Evolutionary conservation across 2,329 filamentous ascomycete genomes (phyloP).

Genomic region (Cladosporium sp.): DNA sequence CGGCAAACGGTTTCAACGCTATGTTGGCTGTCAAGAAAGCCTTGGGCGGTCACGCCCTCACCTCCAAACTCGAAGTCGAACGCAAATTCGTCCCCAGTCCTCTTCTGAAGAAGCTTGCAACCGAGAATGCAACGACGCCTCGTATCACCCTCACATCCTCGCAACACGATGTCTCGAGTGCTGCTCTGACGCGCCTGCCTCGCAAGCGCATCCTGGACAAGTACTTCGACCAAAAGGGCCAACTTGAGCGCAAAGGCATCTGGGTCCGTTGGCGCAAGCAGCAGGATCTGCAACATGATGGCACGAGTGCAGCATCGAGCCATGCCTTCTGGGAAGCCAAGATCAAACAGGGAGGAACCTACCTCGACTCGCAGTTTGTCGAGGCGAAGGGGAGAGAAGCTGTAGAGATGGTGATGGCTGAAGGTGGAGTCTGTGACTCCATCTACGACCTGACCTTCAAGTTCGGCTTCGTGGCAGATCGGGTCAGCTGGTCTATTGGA

Average conservation of each 20-base stretch:
- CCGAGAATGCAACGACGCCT: not conserved
- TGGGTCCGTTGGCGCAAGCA: conserved; percentile 15
- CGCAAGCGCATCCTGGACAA: conserved; percentile 15
- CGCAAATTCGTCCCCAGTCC: conserved; percentile 17
- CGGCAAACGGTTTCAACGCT: not conserved
- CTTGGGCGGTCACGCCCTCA: not conserved
- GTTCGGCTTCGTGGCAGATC: conserved; percentile 13
- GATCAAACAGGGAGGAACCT: conserved; percentile 15
- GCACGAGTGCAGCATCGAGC: not conserved
- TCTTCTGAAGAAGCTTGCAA: not conserved
- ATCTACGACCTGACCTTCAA: not conserved
- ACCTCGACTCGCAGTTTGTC: conserved; percentile 15
- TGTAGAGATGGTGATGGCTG: not conserved
- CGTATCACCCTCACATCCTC: not conserved
- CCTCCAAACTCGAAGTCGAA: conserved; percentile 19
- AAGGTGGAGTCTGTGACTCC: not conserved
- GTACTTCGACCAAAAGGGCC: conserved; percentile 17
- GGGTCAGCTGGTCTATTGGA: conserved; percentile 13
- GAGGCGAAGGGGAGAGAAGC: conserved; percentile 12
- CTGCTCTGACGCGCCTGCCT: conserved; percentile 1
- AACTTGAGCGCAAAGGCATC: conserved; percentile 13
- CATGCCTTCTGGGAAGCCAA: conserved; percentile 17
- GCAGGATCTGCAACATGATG: not conserved
- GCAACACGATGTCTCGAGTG: not conserved
- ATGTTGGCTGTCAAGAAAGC: not conserved